Evolutionary conservation across 495 filamentous ascomycete species (phyloP), one percentile per base, ranked within the genome.

Genomic region (Beverwykella pulmonaria): DNA sequence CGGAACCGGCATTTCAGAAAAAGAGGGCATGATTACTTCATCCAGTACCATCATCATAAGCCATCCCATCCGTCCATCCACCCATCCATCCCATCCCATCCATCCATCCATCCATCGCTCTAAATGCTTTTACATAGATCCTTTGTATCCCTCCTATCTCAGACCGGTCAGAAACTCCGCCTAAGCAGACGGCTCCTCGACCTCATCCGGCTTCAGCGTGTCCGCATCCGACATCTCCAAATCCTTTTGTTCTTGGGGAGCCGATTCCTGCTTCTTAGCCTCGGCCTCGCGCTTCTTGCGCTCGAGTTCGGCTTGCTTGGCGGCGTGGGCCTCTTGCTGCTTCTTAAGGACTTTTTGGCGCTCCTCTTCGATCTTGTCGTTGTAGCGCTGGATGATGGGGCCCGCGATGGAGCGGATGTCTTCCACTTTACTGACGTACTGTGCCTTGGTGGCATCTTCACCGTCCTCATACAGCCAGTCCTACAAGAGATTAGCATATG

Each of bases 401-500:
- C 92, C 93, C 52, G 92, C 88, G 59, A 95, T 82, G 70, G 91
- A 87, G 72, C 91, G 90, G 77, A 99, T 92, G 76, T 99, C 94
- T 62, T 98, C 93, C 78, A 93, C 89, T 85, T 97, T 98, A 74
- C 90, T 83, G 53, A 92, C 83, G 79, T 99, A 99, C 67, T 92
- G 80, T 41, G 90, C 91, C 83, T 97, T 97, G 73, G 91, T 93
- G 74, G 93, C 85, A 76, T 98, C 94, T 62, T 97, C 93, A 70
- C 94, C 94, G 27, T 98, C 94, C 70, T 97, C 92, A 79, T 98
- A 98, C 58, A 99, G 87, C 94, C 94, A 99, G 70, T 98, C 92
- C 93, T 98, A 53, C 19, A 22, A 46, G 36, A 30, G 36, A 62
- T 72, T 69, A 63, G 53, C 20, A 27, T 41, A 20, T 52, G n/a